Conservation (phyloP, 768 basidiomycete genomes). For the Calocera cornea region DNA sequence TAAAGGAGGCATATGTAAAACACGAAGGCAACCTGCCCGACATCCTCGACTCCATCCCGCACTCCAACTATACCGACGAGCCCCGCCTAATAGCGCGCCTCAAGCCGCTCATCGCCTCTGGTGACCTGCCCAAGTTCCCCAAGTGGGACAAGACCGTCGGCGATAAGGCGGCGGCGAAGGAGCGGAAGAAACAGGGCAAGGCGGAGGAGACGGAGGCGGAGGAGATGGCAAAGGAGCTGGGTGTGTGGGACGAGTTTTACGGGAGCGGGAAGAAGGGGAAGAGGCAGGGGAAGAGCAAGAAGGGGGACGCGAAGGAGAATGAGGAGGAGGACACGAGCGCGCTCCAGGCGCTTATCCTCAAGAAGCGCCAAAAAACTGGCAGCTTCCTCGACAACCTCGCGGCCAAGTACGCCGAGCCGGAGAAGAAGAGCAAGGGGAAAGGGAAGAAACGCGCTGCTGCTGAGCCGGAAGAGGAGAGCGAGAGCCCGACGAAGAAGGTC, state of each 20-base stretch:
- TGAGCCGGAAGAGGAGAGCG: slow-evolving; percentile 28
- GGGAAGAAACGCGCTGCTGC: slow-evolving; percentile 24
- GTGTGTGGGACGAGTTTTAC: slow-evolving; percentile 64
- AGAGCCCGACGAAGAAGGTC: slow-evolving; percentile 39
- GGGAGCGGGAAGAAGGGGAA: slow-evolving; percentile 12
- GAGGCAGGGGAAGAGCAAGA: slow-evolving; percentile 7
- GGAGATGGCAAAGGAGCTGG: slow-evolving; percentile 67
- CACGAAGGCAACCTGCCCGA: slow-evolving; percentile 60
- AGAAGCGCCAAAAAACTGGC: slow-evolving; percentile 48
- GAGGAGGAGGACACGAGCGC: slow-evolving; percentile 50
- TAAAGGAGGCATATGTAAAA: slow-evolving; percentile 59
- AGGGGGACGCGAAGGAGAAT: slow-evolving; percentile 13
- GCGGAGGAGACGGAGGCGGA: slow-evolving; percentile 77
- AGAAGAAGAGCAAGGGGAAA: slow-evolving; percentile 36
- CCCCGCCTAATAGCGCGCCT: slow-evolving; percentile 61
- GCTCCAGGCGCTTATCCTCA: slow-evolving; percentile 69
- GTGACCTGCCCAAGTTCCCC: slow-evolving; percentile 40
- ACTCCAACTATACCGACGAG: slow-evolving; percentile 75
- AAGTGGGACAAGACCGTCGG: slow-evolving; percentile 58
- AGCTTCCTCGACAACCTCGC: slow-evolving; percentile 61
- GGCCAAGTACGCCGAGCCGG: slow-evolving; percentile 49
- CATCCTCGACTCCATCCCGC: slow-evolving; percentile 77
- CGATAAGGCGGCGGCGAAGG: slow-evolving; percentile 66
- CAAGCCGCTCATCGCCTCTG: slow-evolving; percentile 48
- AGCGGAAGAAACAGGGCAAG: slow-evolving; percentile 56